Evolutionary conservation across 2,329 filamentous ascomycete species (phyloP), one percentile per base, ranked within the genome.

Genomic region (Colletotrichum lindemuthianum): DNA sequence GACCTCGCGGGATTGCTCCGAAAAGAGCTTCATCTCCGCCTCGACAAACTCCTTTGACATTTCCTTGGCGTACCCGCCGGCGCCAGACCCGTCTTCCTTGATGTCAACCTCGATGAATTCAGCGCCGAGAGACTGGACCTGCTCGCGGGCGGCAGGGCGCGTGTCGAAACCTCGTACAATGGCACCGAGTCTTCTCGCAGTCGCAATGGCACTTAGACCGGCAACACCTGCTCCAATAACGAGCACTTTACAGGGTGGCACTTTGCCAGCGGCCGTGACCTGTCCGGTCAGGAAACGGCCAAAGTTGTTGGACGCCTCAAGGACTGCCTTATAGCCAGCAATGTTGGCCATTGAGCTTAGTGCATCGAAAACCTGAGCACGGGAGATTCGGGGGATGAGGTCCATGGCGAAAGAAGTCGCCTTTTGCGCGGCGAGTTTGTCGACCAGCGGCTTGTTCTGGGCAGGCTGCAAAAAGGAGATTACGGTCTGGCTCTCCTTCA

Each of bases 21-120:
- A 88, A 78, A 97, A 97, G 0, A 97, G 84, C 75, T 92, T 94
- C 92, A 96, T 96, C 76, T 97, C 92, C 6, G 93, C 93, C 66
- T 93, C 92, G 74, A 96, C 93, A 72, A 97, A 97, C 69, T 95
- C 93, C 72, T 95, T 93, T 59, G 92, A 96, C 93, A 97, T 97
- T 73, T 94, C 92, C 73, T 97, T 97, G 57, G 92, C 92, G 72
- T 97, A 97, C 13, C 93, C 93, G 34, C 93, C 93, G 8, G 91
- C 88, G 2, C 92, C 93, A 11, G 90, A 88, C 2, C 93, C 93
- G 65, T 96, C 92, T 77, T 97, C 93, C 69, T 95, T 76, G 24
- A 97, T 83, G 12, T 92, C 90, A 24, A 97, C 93, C 76, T 97
- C 92, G 69, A 97, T 87, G 71, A 96, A 97, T 72, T 97, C 93